Evolutionary conservation across 2,329 filamentous ascomycete genomes (phyloP).

Genomic region (Hymenotorrendiella dingleyae): DNA sequence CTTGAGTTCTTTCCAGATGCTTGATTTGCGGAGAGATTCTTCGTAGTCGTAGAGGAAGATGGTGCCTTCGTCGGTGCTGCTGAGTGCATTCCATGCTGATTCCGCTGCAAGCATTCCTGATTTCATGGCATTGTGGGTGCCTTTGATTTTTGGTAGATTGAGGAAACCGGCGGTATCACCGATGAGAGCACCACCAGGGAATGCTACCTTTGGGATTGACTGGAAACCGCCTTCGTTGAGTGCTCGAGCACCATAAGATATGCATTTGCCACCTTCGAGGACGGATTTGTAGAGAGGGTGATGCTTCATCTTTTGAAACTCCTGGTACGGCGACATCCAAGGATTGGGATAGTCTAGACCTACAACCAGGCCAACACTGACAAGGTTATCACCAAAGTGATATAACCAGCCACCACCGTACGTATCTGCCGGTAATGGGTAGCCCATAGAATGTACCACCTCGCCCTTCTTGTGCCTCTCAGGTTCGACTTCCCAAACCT

Average conservation of each 20-base stretch:
- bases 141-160: constrained; percentile 98
- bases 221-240: constrained; percentile 95
- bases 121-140: constrained; percentile 96
- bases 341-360: constrained; percentile 95
- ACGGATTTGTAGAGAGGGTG: constrained; percentile 84
- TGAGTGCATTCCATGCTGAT: constrained; percentile 75
- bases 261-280: constrained; percentile 94
- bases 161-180: constrained; percentile 95
- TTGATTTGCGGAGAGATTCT: constrained; percentile 74
- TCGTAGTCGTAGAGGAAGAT: constrained; percentile 96
- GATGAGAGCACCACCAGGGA: constrained; percentile 91
- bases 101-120: constrained; percentile 95
- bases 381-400: constrained; percentile 96
- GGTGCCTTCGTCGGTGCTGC: constrained; percentile 51
- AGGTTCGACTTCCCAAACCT: constrained; percentile 93
- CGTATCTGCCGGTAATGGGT: constrained; percentile 78
- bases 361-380: constrained; percentile 84
- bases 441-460: constrained; percentile 86
- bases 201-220: constrained; percentile 93
- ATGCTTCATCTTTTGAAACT: constrained; percentile 98
- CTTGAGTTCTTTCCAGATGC: constrained; percentile 90
- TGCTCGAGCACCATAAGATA: constrained; percentile 89
- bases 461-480: constrained; percentile 87
- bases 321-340: constrained; percentile 89
- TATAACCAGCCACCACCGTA: constrained; percentile 99